A percentile compares a stretch with the other conserved stretches of the same genome.
These are phyloP conservation scores for Triticum timopheevii DNA, from an alignment of 176 grass and related monocot species.

Conservation along the genomic window DNA sequence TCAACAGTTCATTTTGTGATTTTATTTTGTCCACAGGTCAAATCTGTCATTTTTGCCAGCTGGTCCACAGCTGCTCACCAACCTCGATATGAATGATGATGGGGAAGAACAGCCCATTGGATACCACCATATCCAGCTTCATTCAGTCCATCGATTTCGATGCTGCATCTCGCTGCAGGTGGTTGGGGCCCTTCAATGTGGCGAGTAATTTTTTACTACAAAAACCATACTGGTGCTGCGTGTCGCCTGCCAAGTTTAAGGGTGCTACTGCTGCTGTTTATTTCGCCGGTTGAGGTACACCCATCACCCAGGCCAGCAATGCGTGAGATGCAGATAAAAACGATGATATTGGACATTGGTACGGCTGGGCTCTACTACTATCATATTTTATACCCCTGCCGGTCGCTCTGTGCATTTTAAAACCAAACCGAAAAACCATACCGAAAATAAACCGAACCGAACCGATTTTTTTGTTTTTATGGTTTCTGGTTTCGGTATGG, in stretches of 20 bases:
- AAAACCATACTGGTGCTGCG: background rate
- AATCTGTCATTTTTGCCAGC: background rate
- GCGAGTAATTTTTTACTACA: background rate
- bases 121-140: background rate
- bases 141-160: background rate
- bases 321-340: constrained; percentile 15
- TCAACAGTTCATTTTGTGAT: too few species aligned
- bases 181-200: background rate
- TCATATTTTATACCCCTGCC: background rate
- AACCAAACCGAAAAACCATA: too few species aligned
- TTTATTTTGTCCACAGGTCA: too few species aligned
- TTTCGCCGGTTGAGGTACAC: background rate
- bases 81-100: constrained; percentile 39
- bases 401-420: too few species aligned
- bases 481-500: too few species aligned
- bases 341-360: background rate
- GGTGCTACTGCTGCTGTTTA: background rate
- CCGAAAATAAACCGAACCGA: too few species aligned
- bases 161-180: constrained; percentile 8
- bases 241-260: background rate
- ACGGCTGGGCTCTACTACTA: background rate
- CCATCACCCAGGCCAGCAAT: background rate
- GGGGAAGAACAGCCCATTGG: constrained; percentile 14
- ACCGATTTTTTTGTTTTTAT: too few species aligned
- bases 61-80: constrained; percentile 35